A percentile compares a stretch with the other conserved stretches of the same genome.
phyloP scores from a whole-genome alignment of 805 yeast genomes.

The Yarrowia yakushimensis region DNA sequence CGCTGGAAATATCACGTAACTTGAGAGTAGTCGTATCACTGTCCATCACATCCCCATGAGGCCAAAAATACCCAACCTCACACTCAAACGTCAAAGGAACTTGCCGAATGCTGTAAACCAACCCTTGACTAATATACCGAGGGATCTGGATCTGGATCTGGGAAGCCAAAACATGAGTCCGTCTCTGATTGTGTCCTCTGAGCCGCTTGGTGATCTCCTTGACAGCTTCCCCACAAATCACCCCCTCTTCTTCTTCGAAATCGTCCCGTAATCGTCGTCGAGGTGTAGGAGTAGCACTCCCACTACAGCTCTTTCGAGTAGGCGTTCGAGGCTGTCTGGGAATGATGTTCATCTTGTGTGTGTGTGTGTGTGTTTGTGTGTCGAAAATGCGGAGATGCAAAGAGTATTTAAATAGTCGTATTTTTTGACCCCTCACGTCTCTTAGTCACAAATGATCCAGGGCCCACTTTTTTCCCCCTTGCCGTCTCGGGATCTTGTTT shows the following conservation, averaged over 20 bases:
- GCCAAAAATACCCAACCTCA: conserved; percentile 1
- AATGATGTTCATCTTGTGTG: conserved; percentile 9
- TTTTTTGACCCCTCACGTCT: background rate
- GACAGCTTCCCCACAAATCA: background rate
- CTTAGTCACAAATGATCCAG: background rate
- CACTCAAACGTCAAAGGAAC: conserved; percentile 21
- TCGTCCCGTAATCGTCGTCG: conserved; percentile 13
- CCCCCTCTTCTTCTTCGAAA: background rate
- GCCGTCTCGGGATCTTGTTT: background rate
- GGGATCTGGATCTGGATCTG: background rate
- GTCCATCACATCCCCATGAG: conserved; percentile 1
- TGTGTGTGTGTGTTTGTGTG: background rate
- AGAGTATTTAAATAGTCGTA: background rate
- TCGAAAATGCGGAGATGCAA: background rate
- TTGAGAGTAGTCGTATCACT: background rate
- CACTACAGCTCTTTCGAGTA: conserved; percentile 18
- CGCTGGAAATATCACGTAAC: conserved; percentile 14
- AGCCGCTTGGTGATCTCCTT: conserved; percentile 5
- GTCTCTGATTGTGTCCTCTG: background rate
- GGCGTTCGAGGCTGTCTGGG: conserved; percentile 23
- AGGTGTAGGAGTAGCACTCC: conserved; percentile 5
- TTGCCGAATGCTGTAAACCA: conserved; percentile 13
- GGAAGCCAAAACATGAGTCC: background rate
- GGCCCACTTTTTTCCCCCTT: background rate
- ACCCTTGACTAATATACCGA: conserved; percentile 4